These are phyloP conservation scores for Hypholoma sublateritium DNA, from an alignment of 768 basidiomycete genomes.

Conservation along the genomic window DNA sequence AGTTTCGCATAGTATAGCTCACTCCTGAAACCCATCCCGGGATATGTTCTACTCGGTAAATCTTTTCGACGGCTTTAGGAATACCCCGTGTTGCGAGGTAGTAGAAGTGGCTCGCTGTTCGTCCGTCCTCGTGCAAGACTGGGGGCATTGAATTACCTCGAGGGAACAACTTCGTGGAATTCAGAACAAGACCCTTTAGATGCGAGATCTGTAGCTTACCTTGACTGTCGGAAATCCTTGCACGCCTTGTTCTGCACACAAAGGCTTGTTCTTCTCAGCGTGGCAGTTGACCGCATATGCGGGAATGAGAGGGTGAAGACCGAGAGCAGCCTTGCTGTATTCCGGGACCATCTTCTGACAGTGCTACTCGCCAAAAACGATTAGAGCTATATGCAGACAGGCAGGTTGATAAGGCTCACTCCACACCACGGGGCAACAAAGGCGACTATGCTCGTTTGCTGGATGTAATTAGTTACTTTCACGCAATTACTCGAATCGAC, in stretches of 20 bases:
- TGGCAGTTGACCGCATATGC: conserved; percentile 96
- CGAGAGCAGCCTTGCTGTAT: conserved; percentile 77
- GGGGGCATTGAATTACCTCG: conserved; percentile 64
- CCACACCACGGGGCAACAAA: conserved; percentile 97
- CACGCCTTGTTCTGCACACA: conserved; percentile 84
- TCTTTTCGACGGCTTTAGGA: conserved; percentile 66
- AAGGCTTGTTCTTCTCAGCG: conserved; percentile 70
- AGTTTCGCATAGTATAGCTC: conserved; percentile 15
- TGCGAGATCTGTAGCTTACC: conserved; percentile 31
- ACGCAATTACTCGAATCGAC: not conserved
- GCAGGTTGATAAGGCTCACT: conserved; percentile 39
- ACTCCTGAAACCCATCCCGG: conserved; percentile 71
- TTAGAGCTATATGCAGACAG: not conserved
- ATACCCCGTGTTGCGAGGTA: conserved; percentile 76
- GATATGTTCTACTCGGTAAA: conserved; percentile 57
- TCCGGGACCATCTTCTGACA: conserved; percentile 87
- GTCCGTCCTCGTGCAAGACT: conserved; percentile 68
- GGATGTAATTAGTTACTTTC: not conserved
- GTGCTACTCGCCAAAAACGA: conserved; percentile 45
- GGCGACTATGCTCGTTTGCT: conserved; percentile 81
- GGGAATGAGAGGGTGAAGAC: conserved; percentile 79
- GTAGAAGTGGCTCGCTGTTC: conserved; percentile 71
- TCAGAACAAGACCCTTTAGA: not conserved
- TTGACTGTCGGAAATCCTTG: conserved; percentile 96
- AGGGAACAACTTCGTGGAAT: conserved; percentile 62